A percentile compares a stretch with the other conserved stretches of the same genome.
phyloP scores from a whole-genome alignment of 257 asterid genomes.

The Rauvolfia tetraphylla region DNA sequence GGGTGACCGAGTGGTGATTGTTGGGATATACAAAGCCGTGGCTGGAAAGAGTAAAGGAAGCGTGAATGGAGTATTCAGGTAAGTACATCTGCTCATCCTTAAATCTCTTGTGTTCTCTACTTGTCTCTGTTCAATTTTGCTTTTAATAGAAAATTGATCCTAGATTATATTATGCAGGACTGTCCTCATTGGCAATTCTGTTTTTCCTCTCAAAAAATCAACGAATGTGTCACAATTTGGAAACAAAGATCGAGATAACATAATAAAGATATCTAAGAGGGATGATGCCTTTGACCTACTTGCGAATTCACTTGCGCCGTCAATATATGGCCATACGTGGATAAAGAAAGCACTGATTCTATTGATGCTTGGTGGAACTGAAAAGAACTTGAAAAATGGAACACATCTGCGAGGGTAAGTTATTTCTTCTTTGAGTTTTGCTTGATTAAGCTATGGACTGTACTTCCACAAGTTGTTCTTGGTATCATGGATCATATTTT shows the following conservation, averaged over 20 bases:
- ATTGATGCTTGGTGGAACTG: slow-evolving; percentile 95
- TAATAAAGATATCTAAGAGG: slow-evolving; percentile 63
- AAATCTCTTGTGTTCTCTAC: not conserved
- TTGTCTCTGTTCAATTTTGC: not conserved
- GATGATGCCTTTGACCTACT: slow-evolving; percentile 79
- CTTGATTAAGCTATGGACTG: slow-evolving; percentile 6
- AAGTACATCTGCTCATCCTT: not conserved
- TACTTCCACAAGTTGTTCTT: not conserved
- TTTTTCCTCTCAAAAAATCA: slow-evolving; percentile 83
- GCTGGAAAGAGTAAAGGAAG: slow-evolving; percentile 89
- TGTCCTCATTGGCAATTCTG: slow-evolving; percentile 83
- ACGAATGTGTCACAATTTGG: slow-evolving; percentile 68
- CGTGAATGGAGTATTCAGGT: slow-evolving; percentile 98
- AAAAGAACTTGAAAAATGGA: slow-evolving; percentile 91
- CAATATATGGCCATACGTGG: slow-evolving; percentile 92
- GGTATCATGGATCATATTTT: not conserved
- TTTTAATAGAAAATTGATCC: slow-evolving; percentile 6
- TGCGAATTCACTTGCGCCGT: slow-evolving; percentile 91
- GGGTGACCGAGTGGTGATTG: slow-evolving; percentile 92
- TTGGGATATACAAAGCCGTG: slow-evolving; percentile 93
- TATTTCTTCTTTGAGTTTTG: slow-evolving; percentile 2
- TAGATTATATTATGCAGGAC: slow-evolving; percentile 54
- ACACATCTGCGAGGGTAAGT: slow-evolving; percentile 95
- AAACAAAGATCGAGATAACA: slow-evolving; percentile 68
- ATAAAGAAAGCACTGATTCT: slow-evolving; percentile 88